Evolutionary conservation across 2,329 filamentous ascomycete genomes (phyloP).

Genomic region (Coniochaeta hoffmannii): DNA sequence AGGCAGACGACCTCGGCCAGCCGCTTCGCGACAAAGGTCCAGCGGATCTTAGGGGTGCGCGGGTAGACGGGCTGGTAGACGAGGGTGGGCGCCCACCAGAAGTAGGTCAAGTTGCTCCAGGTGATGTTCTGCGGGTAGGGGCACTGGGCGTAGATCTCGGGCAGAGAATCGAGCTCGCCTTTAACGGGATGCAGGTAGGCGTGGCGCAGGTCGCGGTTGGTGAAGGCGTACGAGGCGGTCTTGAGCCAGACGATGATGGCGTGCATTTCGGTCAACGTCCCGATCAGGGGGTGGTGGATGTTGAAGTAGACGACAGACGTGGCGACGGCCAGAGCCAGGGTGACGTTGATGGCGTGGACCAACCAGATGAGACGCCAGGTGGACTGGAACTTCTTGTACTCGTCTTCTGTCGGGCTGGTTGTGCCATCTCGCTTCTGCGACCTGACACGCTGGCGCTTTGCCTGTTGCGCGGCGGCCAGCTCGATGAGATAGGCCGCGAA

Average conservation of each 20-base stretch:
- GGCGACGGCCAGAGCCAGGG: constrained; percentile 70
- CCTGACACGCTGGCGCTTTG: constrained; percentile 58
- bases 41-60: constrained; percentile 71
- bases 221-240: constrained; percentile 90
- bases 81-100: constrained; percentile 96
- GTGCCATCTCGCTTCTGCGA: constrained; percentile 42
- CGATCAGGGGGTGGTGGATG: constrained; percentile 89
- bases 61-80: constrained; percentile 97
- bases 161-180: constrained; percentile 61
- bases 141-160: constrained; percentile 73
- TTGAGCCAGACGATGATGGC: constrained; percentile 96
- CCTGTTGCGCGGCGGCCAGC: constrained; percentile 70
- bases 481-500: constrained; percentile 89
- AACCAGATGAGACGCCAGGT: constrained; percentile 78
- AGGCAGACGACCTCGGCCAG: constrained; percentile 70
- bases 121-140: constrained; percentile 92
- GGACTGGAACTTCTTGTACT: constrained; percentile 58
- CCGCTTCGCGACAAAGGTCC: constrained; percentile 81
- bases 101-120: constrained; percentile 80
- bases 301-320: constrained; percentile 83
- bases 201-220: constrained; percentile 89
- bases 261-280: constrained; percentile 83
- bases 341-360: constrained; percentile 76
- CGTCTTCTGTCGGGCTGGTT: constrained; percentile 49
- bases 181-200: constrained; percentile 72